A percentile compares a stretch with the other conserved stretches of the same genome.
Conservation (phyloP, 1,139 yeast genomes). For the Pichia sp. region DNA sequence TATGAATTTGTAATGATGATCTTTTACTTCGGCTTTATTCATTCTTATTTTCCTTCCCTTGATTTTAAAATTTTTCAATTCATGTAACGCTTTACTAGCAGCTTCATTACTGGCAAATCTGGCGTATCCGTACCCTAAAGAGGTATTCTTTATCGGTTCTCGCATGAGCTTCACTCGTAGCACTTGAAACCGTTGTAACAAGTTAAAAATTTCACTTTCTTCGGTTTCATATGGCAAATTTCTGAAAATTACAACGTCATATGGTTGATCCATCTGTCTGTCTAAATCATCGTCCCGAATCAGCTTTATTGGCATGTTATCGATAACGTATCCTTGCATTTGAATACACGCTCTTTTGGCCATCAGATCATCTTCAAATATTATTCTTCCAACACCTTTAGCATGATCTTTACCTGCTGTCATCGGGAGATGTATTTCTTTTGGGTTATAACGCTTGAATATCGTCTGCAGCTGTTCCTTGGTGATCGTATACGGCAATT, state of each 20-base stretch:
- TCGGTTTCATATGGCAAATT: conserved; percentile 20
- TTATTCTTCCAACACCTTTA: conserved; percentile 19
- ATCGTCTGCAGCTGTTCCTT: conserved; percentile 17
- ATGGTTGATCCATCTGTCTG: conserved; percentile 6
- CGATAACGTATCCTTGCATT: conserved; percentile 24
- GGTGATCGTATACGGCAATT: conserved; percentile 17
- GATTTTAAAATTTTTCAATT: conserved; percentile 32
- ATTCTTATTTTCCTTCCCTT: conserved; percentile 37
- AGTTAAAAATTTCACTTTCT: conserved; percentile 19
- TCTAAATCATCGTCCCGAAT: conserved; percentile 7
- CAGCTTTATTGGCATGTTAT: conserved; percentile 19
- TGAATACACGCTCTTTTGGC: conserved; percentile 21
- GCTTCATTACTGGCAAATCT: conserved; percentile 37
- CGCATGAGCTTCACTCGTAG: conserved; percentile 20
- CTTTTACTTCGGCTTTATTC: conserved; percentile 38
- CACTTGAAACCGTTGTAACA: conserved; percentile 20
- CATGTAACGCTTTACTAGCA: conserved; percentile 38
- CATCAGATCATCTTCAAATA: conserved; percentile 13
- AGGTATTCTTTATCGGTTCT: conserved; percentile 18
- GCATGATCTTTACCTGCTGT: conserved; percentile 12
- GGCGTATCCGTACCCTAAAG: conserved; percentile 47
- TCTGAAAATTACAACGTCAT: conserved; percentile 19
- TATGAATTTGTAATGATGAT: conserved; percentile 17
- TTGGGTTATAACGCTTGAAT: conserved; percentile 19
- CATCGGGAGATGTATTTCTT: conserved; percentile 13